Percentiles rank a stretch among this genome's conserved stretches.
Evolutionary conservation across 1,139 yeast genomes (phyloP).

Genomic region (Candida sojae): DNA sequence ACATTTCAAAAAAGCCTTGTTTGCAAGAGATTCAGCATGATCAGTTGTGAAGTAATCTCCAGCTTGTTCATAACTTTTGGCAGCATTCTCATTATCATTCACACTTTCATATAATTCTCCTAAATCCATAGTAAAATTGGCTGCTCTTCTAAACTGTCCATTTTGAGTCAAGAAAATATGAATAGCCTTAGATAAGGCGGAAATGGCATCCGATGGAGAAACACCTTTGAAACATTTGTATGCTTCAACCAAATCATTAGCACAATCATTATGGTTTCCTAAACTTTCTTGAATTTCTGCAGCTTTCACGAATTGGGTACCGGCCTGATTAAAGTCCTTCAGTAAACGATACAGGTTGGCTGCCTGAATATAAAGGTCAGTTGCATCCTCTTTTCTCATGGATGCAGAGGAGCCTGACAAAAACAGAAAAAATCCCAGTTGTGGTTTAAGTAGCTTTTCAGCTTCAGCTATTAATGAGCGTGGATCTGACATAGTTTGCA

Average conservation of each 20-base stretch:
- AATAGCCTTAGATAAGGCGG: slow-evolving; percentile 74
- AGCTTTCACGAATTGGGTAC: slow-evolving; percentile 81
- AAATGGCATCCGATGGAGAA: slow-evolving; percentile 76
- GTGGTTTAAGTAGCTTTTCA: slow-evolving; percentile 55
- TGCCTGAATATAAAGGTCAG: slow-evolving; percentile 86
- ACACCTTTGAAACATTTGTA: slow-evolving; percentile 81
- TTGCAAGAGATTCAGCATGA: slow-evolving; percentile 89
- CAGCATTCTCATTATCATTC: slow-evolving; percentile 67
- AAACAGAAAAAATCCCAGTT: slow-evolving; percentile 70
- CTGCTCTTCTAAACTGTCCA: slow-evolving; percentile 96
- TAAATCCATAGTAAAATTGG: slow-evolving; percentile 87
- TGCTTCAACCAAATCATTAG: slow-evolving; percentile 87
- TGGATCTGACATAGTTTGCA: slow-evolving; percentile 38
- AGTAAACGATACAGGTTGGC: slow-evolving; percentile 82
- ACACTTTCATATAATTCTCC: slow-evolving; percentile 82
- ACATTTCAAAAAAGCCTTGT: slow-evolving; percentile 83
- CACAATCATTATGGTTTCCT: slow-evolving; percentile 86
- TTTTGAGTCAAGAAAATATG: slow-evolving; percentile 76
- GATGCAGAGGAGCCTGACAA: slow-evolving; percentile 70
- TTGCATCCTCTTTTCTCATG: slow-evolving; percentile 82
- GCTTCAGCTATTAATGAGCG: slow-evolving; percentile 44
- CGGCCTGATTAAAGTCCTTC: slow-evolving; percentile 74
- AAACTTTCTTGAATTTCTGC: slow-evolving; percentile 77
- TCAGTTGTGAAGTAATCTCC: slow-evolving; percentile 96
- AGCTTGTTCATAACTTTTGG: slow-evolving; percentile 83